Evolutionary conservation across 163 green algal species (phyloP), one percentile per base, ranked within the genome.

Genomic region (Volvox carteri): DNA sequence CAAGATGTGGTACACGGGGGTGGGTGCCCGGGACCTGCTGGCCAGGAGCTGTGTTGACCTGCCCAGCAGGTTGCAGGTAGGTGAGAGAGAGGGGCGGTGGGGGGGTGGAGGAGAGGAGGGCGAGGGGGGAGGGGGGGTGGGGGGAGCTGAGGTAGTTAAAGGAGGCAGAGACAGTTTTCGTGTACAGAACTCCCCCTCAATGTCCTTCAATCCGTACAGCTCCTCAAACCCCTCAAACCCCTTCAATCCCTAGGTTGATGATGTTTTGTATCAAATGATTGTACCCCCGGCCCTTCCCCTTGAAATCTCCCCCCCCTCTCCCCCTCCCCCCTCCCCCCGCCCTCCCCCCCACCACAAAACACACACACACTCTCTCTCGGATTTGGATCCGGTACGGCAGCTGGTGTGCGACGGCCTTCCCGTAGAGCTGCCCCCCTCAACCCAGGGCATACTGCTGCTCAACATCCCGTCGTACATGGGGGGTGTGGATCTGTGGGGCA

Each of bases 401-500:
- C 77, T 97, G 44, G 85, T 89, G 52, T 95, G 90, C 70, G 95
- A 98, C 60, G 95, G 95, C 7, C 28, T 83, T 81, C 56, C 70
- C 21, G 86, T 98, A 84, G 60, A 52, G 23, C 78, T 98, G 78
- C 95, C 95, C 9, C 65, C 80, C 7, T 37, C 16, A 44, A 79
- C 83, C 12, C 84, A 89, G 84, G 84, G 84, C 4, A 65, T 89
- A 37, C 52, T 89, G 37, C 33, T 89, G n/a, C 84, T 89, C 33
- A 84, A 75, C 70, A 89, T 89, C 37, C 23, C 84, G 35, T 89
- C 84, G 5, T 89, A 89, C 84, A 89, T 89, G 96, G 92, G 96
- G n/a, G 96, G 96, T 2, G 95, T 98, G 46, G 92, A 98, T 78
- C 87, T 98, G 33, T 98, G 96, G 96, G 92, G 62, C n/a, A 62